A percentile compares a stretch with the other conserved stretches of the same genome.
phyloP scores from a whole-genome alignment of 768 basidiomycete genomes.

The Royoungia palumana region DNA sequence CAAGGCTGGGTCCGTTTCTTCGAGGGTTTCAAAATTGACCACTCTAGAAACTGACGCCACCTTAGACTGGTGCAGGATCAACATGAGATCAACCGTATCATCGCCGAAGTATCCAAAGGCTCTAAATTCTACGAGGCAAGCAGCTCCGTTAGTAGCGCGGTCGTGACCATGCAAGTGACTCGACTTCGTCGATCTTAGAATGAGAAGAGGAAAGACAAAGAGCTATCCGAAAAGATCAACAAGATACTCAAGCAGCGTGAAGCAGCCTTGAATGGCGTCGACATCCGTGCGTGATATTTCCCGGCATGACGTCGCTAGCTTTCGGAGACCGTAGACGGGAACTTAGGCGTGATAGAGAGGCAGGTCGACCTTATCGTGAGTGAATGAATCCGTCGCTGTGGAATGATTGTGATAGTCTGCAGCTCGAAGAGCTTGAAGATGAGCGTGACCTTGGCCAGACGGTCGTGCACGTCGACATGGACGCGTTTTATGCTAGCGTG shows the following conservation, averaged over 20 bases:
- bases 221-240: conserved; percentile 72
- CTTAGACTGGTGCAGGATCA: conserved; percentile 70
- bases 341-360: conserved; percentile 55
- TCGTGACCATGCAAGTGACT: conserved; percentile 1
- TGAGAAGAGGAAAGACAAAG: conserved; percentile 87
- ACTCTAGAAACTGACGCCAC: conserved; percentile 9
- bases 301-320: background rate
- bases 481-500: conserved; percentile 86
- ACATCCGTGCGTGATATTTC: conserved; percentile 46
- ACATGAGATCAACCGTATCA: conserved; percentile 81
- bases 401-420: background rate
- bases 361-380: conserved; percentile 70
- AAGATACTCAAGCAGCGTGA: conserved; percentile 65
- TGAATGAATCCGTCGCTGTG: background rate
- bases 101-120: conserved; percentile 88
- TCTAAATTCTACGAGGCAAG: conserved; percentile 87
- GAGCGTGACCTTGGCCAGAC: conserved; percentile 75
- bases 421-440: conserved; percentile 68
- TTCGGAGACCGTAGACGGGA: background rate
- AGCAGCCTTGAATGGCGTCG: conserved; percentile 50
- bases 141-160: background rate
- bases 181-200: conserved; percentile 44
- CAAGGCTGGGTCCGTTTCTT: conserved; percentile 73
- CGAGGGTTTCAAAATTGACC: background rate
- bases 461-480: conserved; percentile 96